Evolutionary conservation across 1,284 basidiomycete genomes (phyloP).

Genomic region (Heliocybe sulcata): DNA sequence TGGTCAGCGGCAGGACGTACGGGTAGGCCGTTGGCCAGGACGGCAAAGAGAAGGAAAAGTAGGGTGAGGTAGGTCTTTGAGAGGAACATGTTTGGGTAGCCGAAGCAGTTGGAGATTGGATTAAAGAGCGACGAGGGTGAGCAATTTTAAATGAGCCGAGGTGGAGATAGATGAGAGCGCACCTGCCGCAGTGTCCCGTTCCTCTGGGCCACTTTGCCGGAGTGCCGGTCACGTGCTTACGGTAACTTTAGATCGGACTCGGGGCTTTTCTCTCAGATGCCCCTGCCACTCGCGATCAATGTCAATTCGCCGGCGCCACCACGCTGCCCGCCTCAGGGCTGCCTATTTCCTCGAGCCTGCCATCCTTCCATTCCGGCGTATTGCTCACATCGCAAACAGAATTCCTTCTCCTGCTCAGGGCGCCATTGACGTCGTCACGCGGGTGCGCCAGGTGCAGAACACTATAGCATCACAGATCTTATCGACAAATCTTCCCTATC

Average conservation of each 20-base stretch:
- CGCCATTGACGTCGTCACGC: not conserved
- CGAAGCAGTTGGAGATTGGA: constrained; percentile 3
- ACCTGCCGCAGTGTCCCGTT: not conserved
- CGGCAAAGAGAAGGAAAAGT: constrained; percentile 16
- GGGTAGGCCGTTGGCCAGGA: constrained; percentile 18
- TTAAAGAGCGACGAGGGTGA: not conserved
- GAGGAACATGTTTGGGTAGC: constrained; percentile 6
- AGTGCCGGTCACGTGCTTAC: not conserved
- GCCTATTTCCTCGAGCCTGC: not conserved
- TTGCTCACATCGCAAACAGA: no score
- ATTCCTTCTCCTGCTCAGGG: not conserved
- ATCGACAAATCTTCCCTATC: not conserved
- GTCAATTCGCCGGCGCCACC: not conserved
- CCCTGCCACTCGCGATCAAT: not conserved
- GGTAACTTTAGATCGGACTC: not conserved
- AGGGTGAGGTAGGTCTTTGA: constrained; percentile 19
- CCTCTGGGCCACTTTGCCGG: not conserved
- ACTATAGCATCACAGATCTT: not conserved
- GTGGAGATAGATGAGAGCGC: not conserved
- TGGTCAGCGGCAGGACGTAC: constrained; percentile 8
- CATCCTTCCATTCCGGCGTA: not conserved
- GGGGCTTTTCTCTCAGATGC: not conserved
- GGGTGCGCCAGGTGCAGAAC: not conserved
- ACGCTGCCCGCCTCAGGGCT: not conserved
- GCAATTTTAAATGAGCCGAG: not conserved